Conservation (phyloP, 1,139 yeast genomes). For the Scheffersomyces illinoinensis region DNA sequence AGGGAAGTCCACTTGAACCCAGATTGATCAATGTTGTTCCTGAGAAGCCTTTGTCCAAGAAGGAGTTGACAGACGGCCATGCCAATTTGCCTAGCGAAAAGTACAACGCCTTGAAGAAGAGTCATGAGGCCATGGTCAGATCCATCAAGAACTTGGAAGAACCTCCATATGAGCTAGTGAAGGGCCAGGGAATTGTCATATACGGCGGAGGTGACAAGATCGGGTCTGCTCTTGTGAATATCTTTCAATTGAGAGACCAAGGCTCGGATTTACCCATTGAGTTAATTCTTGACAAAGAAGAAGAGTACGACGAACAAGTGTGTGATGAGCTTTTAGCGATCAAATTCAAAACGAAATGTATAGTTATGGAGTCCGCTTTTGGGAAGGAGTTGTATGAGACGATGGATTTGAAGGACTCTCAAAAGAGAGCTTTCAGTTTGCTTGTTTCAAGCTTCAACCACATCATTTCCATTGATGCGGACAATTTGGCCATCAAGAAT, state of each 20-base stretch:
- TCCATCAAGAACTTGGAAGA: constrained; percentile 23
- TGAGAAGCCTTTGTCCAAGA: constrained; percentile 14
- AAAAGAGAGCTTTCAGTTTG: constrained; percentile 33
- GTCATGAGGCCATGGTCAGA: constrained; percentile 28
- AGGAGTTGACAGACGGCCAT: constrained; percentile 17
- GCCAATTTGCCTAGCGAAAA: constrained; percentile 21
- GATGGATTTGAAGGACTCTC: constrained; percentile 24
- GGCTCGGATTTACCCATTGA: constrained; percentile 40
- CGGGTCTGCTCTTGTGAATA: constrained; percentile 30
- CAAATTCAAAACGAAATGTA: constrained; percentile 31
- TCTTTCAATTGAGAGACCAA: constrained; percentile 33
- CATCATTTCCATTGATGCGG: constrained; percentile 36
- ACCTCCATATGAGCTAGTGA: constrained; percentile 24
- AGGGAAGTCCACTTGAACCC: constrained; percentile 12
- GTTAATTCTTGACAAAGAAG: constrained; percentile 26
- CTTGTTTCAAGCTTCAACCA: constrained; percentile 37
- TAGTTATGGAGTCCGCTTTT: constrained; percentile 28
- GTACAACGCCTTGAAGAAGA: constrained; percentile 20
- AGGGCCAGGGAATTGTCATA: constrained; percentile 40
- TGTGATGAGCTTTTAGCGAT: constrained; percentile 31
- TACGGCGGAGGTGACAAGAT: constrained; percentile 31
- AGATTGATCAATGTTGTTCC: constrained; percentile 10
- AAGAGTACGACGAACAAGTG: constrained; percentile 27
- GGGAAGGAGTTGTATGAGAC: constrained; percentile 23
- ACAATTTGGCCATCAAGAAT: constrained; percentile 34